Evolutionary conservation across 768 basidiomycete genomes (phyloP), one percentile per base, ranked within the genome.

Genomic region (Termitomyces sp.): DNA sequence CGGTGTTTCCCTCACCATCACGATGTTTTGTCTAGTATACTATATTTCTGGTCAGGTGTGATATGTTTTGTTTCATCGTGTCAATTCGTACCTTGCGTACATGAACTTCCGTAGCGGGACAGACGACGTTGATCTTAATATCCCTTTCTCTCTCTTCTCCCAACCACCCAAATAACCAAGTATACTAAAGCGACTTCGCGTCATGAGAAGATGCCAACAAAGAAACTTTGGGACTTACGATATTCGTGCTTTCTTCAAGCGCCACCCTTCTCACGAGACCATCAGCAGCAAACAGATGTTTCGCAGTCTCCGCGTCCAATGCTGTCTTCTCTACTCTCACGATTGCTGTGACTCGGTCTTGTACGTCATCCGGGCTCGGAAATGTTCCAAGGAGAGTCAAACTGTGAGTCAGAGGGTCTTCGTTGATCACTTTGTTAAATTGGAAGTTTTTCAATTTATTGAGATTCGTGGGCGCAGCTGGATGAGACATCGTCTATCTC

Each of bases 21-120:
- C 68, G 0, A 83, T 72, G 14, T 83, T 79, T 69, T 98, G 96
- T 54, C 72, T 81, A 8, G 89, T 85, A 72, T 98, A 96, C 89
- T 95, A 45, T 3, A 20, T 14, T 17, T 25, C 38, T 17, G 25
- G 29, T 61, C 9, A 59, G 43, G 29, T 48, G 61, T 46, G 1
- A 11, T 36, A 46, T 20, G 11, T 17, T 25, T 25, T 25, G 25
- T 25, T 15, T 0, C 5, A 29, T 43, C 3, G 31, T 29, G 14
- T 37, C 9, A 46, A 37, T 34, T 25, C 67, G 36, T 42, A 87
- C 91, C 81, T 97, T 97, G 63, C 81, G 82, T 61, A 98, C 87
- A 69, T 98, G 95, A 4, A 87, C 84, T 8, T 94, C 91, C 0
- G 94, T 98, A 1, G 94, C 94, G 15, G 96, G 96, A 63, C 82